phyloP scores from a whole-genome alignment of 2,329 filamentous ascomycete species.

The Xylogone sp. region DNA sequence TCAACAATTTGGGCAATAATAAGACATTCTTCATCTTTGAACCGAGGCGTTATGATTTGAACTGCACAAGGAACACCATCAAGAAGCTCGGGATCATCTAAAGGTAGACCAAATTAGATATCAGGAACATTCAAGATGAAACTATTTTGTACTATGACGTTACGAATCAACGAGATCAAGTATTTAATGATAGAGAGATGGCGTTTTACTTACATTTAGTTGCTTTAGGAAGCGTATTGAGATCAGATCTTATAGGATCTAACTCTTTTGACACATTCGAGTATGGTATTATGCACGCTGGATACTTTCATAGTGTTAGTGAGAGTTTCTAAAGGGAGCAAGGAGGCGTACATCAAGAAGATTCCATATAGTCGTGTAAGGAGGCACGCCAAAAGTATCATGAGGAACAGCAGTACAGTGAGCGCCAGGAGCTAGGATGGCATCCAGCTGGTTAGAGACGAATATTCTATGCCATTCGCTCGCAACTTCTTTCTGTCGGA shows the following conservation, averaged over 20 bases:
- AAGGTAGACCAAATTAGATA: not conserved
- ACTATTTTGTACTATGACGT: constrained; percentile 19
- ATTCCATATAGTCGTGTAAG: constrained; percentile 48
- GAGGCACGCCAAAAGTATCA: constrained; percentile 43
- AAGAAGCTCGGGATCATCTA: constrained; percentile 12
- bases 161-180: too few relatives aligned
- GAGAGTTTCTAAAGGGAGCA: not conserved
- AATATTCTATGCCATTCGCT: constrained; percentile 39
- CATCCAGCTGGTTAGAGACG: constrained; percentile 42
- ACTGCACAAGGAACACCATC: constrained; percentile 43
- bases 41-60: constrained; percentile 40
- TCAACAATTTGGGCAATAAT: constrained; percentile 28
- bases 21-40: constrained; percentile 45
- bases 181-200: too few relatives aligned
- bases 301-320: constrained; percentile 34
- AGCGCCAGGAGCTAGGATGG: constrained; percentile 43
- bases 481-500: constrained; percentile 29
- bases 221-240: too few relatives aligned
- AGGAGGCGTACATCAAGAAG: constrained; percentile 42
- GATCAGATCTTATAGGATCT: too few relatives aligned
- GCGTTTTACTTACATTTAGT: too few relatives aligned
- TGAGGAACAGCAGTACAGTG: constrained; percentile 48
- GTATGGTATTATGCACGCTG: constrained; percentile 45
- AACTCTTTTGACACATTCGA: constrained; percentile 35
- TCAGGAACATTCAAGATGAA: not conserved